These are phyloP conservation scores for Metschnikowia proteae DNA, from an alignment of 805 yeast genomes.

Conservation along the genomic window DNA sequence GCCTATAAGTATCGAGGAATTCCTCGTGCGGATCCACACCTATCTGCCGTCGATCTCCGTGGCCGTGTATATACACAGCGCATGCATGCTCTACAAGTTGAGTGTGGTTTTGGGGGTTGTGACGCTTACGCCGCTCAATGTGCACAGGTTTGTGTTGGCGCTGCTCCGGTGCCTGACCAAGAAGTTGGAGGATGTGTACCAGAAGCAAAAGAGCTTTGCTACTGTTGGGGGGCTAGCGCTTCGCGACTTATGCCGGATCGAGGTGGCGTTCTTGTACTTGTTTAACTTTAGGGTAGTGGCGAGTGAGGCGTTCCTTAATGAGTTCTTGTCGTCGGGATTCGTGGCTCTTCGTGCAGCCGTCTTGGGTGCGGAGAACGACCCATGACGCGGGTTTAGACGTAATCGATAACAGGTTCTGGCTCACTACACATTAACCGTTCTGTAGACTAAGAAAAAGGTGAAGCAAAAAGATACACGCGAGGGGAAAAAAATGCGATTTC, in stretches of 20 bases:
- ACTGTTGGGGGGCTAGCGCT: slow-evolving; percentile 43
- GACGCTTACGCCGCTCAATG: slow-evolving; percentile 34
- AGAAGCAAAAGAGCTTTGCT: slow-evolving; percentile 40
- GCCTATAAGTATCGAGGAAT: slow-evolving; percentile 31
- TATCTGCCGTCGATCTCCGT: slow-evolving; percentile 40
- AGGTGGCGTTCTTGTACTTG: slow-evolving; percentile 47
- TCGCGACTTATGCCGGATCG: slow-evolving; percentile 45
- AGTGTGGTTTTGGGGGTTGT: slow-evolving; percentile 31
- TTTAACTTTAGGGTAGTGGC: slow-evolving; percentile 48
- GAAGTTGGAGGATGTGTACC: slow-evolving; percentile 43
- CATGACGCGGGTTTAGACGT: too few relatives aligned
- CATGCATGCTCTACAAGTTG: slow-evolving; percentile 35
- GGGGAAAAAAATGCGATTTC: slow-evolving; percentile 16
- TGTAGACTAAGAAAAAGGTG: not conserved
- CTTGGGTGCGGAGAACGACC: not conserved
- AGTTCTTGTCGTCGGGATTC: slow-evolving; percentile 32
- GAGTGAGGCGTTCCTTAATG: slow-evolving; percentile 30
- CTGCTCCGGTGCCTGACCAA: slow-evolving; percentile 38
- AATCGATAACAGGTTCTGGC: too few relatives aligned
- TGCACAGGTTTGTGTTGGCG: slow-evolving; percentile 38
- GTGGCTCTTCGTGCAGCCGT: slow-evolving; percentile 23
- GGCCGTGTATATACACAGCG: slow-evolving; percentile 37
- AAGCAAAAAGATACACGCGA: not conserved
- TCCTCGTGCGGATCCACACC: slow-evolving; percentile 34
- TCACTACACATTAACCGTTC: too few relatives aligned